Evolutionary conservation across 2,329 filamentous ascomycete genomes (phyloP), one percentile per base, ranked within the genome.

Genomic region (Hypoxylon sp.): DNA sequence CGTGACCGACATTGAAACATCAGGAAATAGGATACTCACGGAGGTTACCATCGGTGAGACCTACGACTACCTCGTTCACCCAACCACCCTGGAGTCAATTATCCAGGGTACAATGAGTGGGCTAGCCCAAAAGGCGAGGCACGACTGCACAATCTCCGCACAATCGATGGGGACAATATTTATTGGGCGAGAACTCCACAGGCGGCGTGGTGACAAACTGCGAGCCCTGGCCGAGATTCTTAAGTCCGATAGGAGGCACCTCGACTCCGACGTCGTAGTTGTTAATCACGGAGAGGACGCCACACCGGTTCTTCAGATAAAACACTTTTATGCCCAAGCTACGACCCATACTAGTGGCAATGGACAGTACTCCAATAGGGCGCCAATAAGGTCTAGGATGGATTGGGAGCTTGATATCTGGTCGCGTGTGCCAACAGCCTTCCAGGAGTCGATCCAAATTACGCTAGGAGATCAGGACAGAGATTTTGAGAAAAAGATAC

Each of bases 371-470:
- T 37, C 13, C 35, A 14, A 37, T 14, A 37, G 13, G 35, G 4
- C 14, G 35, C 35, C 35, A 37, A n/a, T n/a, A 37, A 37, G 35
- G 13, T 37, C 35, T 37, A 37, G 35, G 14, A 37, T 37, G 13
- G n/a, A 37, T 37, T 37, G 35, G 35, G 35, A 37, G 35, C 35
- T 37, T 37, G 35, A 37, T n/a, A 37, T 37, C 35, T 37, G 35
- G 35, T 37, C 35, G 35, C 35, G 35, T 37, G 35, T 37, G 35
- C 35, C 35, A 3, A 37, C 35, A n/a, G 35, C 35, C 13, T 37
- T 37, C n/a, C 35, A 14, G 2, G 35, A 37, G 35, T 37, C 35
- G 35, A 37, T 37, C 35, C 14, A n/a, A 37, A 37, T 37, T 10
- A n/a, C 35, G n/a, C 14, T 37, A n/a, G 35, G 35, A n/a, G 35